Percentiles rank a stretch among this genome's conserved stretches.
These are phyloP conservation scores for Solanum arcanum DNA, from an alignment of 257 asterid genomes.

Conservation along the genomic window DNA sequence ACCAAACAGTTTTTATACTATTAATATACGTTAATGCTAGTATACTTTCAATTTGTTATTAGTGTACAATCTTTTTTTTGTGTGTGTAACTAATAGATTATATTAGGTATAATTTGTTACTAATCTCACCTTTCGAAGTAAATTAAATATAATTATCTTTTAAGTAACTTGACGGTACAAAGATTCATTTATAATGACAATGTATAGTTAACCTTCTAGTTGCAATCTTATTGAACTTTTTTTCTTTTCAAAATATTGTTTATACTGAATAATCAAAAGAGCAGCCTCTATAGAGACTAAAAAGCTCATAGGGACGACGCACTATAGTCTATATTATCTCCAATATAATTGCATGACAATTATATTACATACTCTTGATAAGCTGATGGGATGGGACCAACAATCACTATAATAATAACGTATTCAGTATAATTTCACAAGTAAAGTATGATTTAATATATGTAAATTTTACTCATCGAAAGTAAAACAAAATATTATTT, in stretches of 20 bases:
- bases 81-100: background rate
- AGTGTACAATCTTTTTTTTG: no score
- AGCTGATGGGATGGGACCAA: background rate
- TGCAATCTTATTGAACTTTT: background rate
- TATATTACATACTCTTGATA: background rate
- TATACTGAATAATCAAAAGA: background rate
- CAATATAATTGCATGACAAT: background rate
- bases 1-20: background rate
- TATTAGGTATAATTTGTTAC: background rate
- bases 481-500: no score
- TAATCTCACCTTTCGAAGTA: background rate
- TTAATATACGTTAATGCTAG: background rate
- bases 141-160: background rate
- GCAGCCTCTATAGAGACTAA: background rate
- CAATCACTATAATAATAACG: background rate
- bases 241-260: background rate
- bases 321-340: background rate
- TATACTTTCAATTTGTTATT: background rate
- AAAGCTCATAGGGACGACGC: background rate
- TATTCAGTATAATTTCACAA: background rate
- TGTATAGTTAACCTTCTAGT: background rate
- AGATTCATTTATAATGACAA: background rate
- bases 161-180: background rate
- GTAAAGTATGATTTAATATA: background rate
- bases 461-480: no score